Conservation (phyloP, 176 grass and related monocot genomes). For the Triticum timopheevii region DNA sequence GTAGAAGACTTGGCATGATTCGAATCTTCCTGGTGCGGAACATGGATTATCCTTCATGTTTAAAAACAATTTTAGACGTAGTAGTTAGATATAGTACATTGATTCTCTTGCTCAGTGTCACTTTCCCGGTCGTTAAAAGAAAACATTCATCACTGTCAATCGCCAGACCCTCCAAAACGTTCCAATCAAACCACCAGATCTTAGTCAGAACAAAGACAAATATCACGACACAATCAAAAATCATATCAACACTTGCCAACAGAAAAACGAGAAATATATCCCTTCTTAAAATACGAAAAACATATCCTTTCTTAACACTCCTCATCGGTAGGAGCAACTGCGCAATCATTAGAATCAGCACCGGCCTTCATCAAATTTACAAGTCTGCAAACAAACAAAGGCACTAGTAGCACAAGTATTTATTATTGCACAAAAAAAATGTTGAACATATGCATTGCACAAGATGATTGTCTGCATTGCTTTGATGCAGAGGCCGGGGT, state of each 20-base stretch:
- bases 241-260: neutral
- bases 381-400: neutral
- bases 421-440: neutral
- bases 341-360: neutral
- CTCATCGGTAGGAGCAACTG: neutral
- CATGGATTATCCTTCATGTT: conserved; percentile 32
- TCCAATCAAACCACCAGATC: neutral
- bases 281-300: neutral
- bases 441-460: neutral
- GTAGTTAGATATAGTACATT: conserved; percentile 16
- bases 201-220: neutral
- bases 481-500: too few species aligned
- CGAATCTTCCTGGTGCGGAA: conserved; percentile 33
- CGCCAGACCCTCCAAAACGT: conserved; percentile 22
- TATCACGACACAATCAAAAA: neutral
- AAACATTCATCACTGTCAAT: conserved; percentile 26
- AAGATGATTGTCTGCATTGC: too few species aligned
- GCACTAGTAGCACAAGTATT: neutral
- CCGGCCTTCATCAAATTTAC: too few species aligned
- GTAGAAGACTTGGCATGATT: neutral
- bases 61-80: conserved; percentile 6
- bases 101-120: conserved; percentile 36
- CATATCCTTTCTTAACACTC: too few species aligned
- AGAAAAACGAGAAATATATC: neutral
- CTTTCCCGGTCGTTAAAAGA: conserved; percentile 37